These are phyloP conservation scores for Penicillium sp. DNA, from an alignment of 2,329 filamentous ascomycete genomes.

Conservation along the genomic window DNA sequence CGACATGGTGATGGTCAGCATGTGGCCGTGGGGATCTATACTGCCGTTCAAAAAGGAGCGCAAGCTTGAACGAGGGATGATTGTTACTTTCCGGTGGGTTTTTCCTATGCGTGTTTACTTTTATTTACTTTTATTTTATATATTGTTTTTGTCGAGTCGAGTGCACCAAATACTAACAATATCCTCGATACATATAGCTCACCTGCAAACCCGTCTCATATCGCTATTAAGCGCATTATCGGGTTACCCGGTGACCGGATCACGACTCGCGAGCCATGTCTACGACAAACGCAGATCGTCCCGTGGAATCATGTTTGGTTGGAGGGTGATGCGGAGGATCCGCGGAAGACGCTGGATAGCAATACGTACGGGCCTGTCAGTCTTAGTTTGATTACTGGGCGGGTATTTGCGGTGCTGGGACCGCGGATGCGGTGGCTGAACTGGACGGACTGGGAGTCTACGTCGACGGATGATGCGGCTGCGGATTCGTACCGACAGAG, in stretches of 20 bases:
- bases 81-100: conserved; percentile 62
- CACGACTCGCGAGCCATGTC: conserved; percentile 62
- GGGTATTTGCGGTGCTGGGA: conserved; percentile 69
- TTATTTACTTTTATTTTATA: neutral
- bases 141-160: neutral
- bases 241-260: conserved; percentile 78
- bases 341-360: conserved; percentile 72
- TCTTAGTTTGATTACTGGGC: conserved; percentile 71
- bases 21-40: conserved; percentile 52
- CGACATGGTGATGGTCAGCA: conserved; percentile 47
- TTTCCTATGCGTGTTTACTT: neutral
- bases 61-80: conserved; percentile 67
- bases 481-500: conserved; percentile 35
- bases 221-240: conserved; percentile 79
- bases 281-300: conserved; percentile 56
- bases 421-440: conserved; percentile 50
- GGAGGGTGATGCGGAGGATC: conserved; percentile 75
- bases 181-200: conserved; percentile 53
- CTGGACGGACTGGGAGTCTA: conserved; percentile 38
- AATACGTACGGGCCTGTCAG: conserved; percentile 87
- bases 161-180: neutral
- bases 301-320: conserved; percentile 91
- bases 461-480: conserved; percentile 15
- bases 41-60: conserved; percentile 51
- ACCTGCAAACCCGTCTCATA: conserved; percentile 66